Base-by-base conservation (phyloP, 495 filamentous ascomycete genomes). In the Neurospora hispaniola region DNA sequence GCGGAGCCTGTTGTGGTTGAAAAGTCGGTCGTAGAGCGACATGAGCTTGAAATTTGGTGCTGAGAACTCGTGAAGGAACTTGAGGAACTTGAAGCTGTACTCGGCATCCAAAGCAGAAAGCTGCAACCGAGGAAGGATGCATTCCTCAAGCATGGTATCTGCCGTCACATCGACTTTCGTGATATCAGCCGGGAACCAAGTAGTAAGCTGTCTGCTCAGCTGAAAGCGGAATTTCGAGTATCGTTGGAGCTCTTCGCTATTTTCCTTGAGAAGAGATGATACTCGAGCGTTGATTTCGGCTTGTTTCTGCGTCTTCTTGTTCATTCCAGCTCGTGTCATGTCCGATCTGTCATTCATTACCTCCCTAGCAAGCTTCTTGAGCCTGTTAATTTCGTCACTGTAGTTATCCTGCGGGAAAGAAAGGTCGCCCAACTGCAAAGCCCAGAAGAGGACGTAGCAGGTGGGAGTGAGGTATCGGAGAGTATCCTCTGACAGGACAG, bases 381-480 rank as follows among this genome's bases (percentile, higher is more conserved):
- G 82, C 7, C 88, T 85, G 7, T 85, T 86, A 41, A 86, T 88
- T 75, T 96, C 95, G 14, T 87, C 84, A 11, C 90, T 84, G 79
- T 98, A 98, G 70, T 89, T 91, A 59, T 88, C 85, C 71, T 88
- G 85, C 2, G 92, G 91, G 48, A 92, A 87, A 44, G 88, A 85
- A 41, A 99, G 83, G 79, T 98, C 96, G 35, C 90, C 88, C 16
- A 94, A 87, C 31, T 92, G 89, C 18, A 97, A 86, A 69, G 94
- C 90, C 96, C 96, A 99, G 84, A 99, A 99, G 4, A 92, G 92
- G 40, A 93, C 89, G 78, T 93, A 97, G 79, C 97, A 96, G 42
- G 89, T 85, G 2, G 91, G 83, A 66, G 88, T 94, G 59, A 97
- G 82, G 11, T 86, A 84, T 23, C 88, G 85, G 87, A 90, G 93